These are phyloP conservation scores for Entrophospora sp. DNA, from an alignment of 192 early-diverging fungal species.

Conservation along the genomic window DNA sequence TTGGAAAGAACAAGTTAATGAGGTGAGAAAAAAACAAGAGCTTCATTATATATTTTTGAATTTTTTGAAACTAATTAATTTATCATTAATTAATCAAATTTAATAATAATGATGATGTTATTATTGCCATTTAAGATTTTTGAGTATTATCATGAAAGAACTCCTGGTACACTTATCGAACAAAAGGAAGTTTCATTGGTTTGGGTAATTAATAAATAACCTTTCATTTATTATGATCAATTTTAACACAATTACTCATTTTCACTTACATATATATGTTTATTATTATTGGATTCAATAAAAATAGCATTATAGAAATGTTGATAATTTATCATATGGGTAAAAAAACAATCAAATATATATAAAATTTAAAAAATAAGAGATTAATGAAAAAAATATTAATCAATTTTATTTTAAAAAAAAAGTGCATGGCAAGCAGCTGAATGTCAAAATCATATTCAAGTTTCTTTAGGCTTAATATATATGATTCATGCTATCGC, in stretches of 20 bases:
- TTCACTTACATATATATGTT: not conserved
- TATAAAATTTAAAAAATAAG: not conserved
- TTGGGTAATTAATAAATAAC: constrained; percentile 39
- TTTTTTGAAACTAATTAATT: not conserved
- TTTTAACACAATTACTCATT: no score
- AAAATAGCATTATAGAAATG: constrained; percentile 51
- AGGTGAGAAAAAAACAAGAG: constrained; percentile 39
- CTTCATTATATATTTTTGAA: constrained; percentile 30
- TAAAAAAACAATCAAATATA: not conserved
- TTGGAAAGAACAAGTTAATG: constrained; percentile 61
- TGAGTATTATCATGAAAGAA: constrained; percentile 76
- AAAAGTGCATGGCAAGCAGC: constrained; percentile 63
- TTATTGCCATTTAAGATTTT: constrained; percentile 45
- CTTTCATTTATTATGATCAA: not conserved
- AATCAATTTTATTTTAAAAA: not conserved
- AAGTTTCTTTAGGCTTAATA: constrained; percentile 52
- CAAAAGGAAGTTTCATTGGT: constrained; percentile 61
- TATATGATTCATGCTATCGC: constrained; percentile 63
- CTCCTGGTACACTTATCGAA: constrained; percentile 70
- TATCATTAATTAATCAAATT: not conserved
- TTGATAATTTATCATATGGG: constrained; percentile 51
- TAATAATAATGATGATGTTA: not conserved
- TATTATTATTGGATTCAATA: not conserved
- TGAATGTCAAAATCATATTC: constrained; percentile 80
- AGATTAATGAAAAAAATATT: not conserved